Conservation (phyloP, 2,329 filamentous ascomycete species). For the Polychaeton citri region DNA sequence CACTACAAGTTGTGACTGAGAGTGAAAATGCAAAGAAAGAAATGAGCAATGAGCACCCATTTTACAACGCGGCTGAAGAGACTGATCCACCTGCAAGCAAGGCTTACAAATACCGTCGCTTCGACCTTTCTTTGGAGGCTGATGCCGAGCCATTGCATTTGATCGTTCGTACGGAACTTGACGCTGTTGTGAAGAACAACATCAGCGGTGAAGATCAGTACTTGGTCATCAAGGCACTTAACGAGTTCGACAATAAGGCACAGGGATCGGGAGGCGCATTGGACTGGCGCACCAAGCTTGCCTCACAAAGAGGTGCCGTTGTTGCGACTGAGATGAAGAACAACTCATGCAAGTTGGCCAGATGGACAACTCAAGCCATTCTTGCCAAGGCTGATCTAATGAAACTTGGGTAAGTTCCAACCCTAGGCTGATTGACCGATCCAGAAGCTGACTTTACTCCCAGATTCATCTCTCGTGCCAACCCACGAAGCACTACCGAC, state of each 20-base stretch:
- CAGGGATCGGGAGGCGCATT: conserved; percentile 88
- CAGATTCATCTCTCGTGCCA: conserved; percentile 88
- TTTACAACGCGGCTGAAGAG: conserved; percentile 90
- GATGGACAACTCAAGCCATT: conserved; percentile 96
- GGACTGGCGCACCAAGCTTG: conserved; percentile 93
- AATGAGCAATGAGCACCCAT: conserved; percentile 84
- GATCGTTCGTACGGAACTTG: conserved; percentile 86
- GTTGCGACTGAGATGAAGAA: conserved; percentile 99
- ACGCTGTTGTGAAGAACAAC: conserved; percentile 90
- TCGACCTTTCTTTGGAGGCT: conserved; percentile 81
- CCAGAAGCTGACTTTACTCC: conserved; percentile 1
- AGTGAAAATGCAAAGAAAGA: conserved; percentile 63
- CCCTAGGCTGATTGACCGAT: conserved; percentile 2
- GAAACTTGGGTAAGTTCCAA: conserved; percentile 71
- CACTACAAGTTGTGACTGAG: conserved; percentile 86
- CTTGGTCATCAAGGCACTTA: conserved; percentile 86
- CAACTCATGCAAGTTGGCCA: conserved; percentile 95
- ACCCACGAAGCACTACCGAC: conserved; percentile 82
- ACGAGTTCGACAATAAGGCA: conserved; percentile 98
- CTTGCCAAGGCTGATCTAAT: conserved; percentile 94
- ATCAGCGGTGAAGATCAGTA: conserved; percentile 85
- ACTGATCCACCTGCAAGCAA: conserved; percentile 89
- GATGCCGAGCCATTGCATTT: conserved; percentile 90
- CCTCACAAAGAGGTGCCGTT: conserved; percentile 87
- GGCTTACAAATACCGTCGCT: conserved; percentile 95